Conservation (phyloP, 495 filamentous ascomycete species). For the Lichenothelia convexa region DNA sequence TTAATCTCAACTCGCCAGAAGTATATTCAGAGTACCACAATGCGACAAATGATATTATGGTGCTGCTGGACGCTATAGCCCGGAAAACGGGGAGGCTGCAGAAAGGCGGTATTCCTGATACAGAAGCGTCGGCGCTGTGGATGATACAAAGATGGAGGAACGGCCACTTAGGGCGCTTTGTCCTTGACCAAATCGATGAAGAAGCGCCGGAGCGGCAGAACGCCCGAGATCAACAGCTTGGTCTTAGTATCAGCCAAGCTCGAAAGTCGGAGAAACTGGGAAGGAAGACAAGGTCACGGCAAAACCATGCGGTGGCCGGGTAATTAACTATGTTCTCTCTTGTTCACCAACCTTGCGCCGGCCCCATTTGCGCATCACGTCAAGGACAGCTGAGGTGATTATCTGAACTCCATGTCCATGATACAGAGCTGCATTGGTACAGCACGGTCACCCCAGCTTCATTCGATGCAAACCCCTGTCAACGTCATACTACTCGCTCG, state of each 20-base stretch:
- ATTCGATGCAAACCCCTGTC: too few relatives aligned
- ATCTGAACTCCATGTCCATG: too few relatives aligned
- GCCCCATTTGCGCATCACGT: too few relatives aligned
- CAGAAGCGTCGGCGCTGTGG: constrained; percentile 62
- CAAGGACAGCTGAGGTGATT: too few relatives aligned
- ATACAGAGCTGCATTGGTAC: too few relatives aligned
- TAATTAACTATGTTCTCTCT: too few relatives aligned
- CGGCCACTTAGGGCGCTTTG: constrained; percentile 56
- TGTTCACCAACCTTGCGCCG: too few relatives aligned
- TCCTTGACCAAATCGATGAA: constrained; percentile 58
- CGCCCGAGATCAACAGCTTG: constrained; percentile 6
- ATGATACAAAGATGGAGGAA: constrained; percentile 68
- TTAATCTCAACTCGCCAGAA: constrained; percentile 44
- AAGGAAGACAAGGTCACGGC: constrained; percentile 4
- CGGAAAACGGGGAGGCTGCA: constrained; percentile 53
- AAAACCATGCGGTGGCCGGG: too few relatives aligned
- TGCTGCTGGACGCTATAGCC: constrained; percentile 50
- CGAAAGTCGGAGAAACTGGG: constrained; percentile 18
- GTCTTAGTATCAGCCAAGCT: constrained; percentile 19
- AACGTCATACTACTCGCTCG: too few relatives aligned
- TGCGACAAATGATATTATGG: constrained; percentile 67
- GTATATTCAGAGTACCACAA: constrained; percentile 44
- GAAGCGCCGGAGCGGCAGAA: constrained; percentile 30
- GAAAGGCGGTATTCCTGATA: constrained; percentile 55
- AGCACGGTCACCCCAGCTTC: too few relatives aligned